Evolutionary conservation across 2,329 filamentous ascomycete genomes (phyloP), one percentile per base, ranked within the genome.

Genomic region (Biscogniauxia mediterranea): DNA sequence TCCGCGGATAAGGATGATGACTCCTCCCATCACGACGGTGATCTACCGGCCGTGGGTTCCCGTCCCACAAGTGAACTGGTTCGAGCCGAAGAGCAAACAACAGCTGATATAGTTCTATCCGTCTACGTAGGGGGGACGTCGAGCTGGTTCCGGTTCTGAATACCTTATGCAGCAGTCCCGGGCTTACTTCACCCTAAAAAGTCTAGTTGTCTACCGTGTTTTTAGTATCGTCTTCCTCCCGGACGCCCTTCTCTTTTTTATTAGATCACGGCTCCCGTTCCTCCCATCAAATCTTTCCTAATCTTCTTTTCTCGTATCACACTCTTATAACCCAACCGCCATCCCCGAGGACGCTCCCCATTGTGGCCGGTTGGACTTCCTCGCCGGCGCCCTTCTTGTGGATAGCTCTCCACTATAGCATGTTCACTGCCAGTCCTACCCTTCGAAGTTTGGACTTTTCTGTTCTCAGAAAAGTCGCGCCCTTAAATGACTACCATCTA

Each of bases 401-500:
- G 57, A 54, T 15, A 42, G n/a, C 28, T 51, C 26, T 38, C 19
- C 25, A 57, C 32, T 56, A 32, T 60, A 53, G 60, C 62, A 56
- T 58, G 56, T 55, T 61, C 25, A 52, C 15, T 58, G 58, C 57
- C 46, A 54, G 26, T 38, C 23, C 54, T 55, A 42, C 3, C 17
- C 19, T 25, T 25, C 50, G 19, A 23, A 52, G 21, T 52, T 23
- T 52, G 50, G 19, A 25, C 50, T 21, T 52, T 52, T 19, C 50
- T 52, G 19, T 52, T 25, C 19, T 52, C 13, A 2, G 50, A 3
- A 52, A 57, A 61, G 42, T 55, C 26, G 52, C 63, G 64, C 68
- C 64, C 64, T 67, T 46, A 38, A 53, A 76, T 74, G 62, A 75
- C 76, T n/a, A 76, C 76, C 55, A 77, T 84, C 64, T 79, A 85